phyloP scores from a whole-genome alignment of 108 stramenopile species.

The Craspedostauros australis region DNA sequence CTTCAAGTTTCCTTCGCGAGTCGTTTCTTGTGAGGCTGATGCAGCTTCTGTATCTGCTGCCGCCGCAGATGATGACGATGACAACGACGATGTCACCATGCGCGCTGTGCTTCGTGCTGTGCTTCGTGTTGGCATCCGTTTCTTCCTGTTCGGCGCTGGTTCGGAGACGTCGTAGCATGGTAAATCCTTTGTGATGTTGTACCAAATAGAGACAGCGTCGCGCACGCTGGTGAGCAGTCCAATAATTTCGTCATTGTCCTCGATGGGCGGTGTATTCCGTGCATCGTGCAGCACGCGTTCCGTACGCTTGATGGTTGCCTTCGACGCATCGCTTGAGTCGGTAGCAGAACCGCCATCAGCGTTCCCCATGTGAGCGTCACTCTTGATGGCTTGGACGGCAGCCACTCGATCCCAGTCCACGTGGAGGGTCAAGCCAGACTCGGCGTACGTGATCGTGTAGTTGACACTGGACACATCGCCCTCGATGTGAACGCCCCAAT shows the following conservation, averaged over 20 bases:
- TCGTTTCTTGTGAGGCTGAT: neutral
- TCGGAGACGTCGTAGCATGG: constrained; percentile 36
- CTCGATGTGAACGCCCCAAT: constrained; percentile 29
- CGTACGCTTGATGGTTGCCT: neutral
- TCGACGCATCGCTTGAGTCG: neutral
- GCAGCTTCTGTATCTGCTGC: neutral
- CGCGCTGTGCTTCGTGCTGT: no score
- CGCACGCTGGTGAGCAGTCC: constrained; percentile 36
- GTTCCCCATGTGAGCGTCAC: no score
- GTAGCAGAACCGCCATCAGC: no score
- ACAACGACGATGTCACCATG: neutral
- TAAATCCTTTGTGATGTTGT: constrained; percentile 49
- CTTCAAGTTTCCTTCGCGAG: neutral
- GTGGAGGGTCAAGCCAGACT: constrained; percentile 14
- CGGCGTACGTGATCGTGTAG: constrained; percentile 36
- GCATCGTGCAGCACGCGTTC: no score
- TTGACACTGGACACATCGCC: constrained; percentile 32
- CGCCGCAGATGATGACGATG: neutral
- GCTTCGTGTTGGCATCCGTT: neutral
- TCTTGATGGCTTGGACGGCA: neutral
- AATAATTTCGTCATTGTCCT: constrained; percentile 3
- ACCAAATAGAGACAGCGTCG: constrained; percentile 50
- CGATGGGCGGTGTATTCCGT: no score
- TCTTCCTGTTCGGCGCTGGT: constrained; percentile 30
- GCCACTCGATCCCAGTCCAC: constrained; percentile 50